phyloP scores from a whole-genome alignment of 2,329 filamentous ascomycete genomes.

The Fonsecaea pedrosoi region DNA sequence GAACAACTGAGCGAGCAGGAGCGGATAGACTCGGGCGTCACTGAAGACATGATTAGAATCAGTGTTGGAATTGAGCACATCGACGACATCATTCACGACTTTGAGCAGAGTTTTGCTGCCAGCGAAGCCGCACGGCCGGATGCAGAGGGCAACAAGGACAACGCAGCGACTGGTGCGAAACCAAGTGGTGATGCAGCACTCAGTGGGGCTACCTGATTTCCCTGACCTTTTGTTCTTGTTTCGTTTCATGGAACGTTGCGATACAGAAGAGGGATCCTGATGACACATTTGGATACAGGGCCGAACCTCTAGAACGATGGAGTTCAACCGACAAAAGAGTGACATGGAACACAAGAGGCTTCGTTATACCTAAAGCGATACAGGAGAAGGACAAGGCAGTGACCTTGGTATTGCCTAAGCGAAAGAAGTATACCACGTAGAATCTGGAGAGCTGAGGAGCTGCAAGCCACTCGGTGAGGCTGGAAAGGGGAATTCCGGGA shows the following conservation, averaged over 20 bases:
- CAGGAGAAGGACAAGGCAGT: not conserved
- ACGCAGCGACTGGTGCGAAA: conserved; percentile 29
- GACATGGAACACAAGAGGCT: not conserved
- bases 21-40: conserved; percentile 76
- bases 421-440: not conserved
- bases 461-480: not conserved
- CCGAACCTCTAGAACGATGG: conserved; percentile 29
- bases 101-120: conserved; percentile 80
- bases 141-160: conserved; percentile 33
- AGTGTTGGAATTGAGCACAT: conserved; percentile 92
- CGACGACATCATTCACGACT: conserved; percentile 90
- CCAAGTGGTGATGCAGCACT: conserved; percentile 35
- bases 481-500: not conserved
- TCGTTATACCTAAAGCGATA: not conserved
- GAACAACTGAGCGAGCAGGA: conserved; percentile 83
- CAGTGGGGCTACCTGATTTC: conserved; percentile 40
- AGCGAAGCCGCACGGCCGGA: conserved; percentile 41
- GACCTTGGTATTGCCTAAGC: not conserved
- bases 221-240: conserved; percentile 10
- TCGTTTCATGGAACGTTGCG: conserved; percentile 15
- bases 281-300: conserved; percentile 25
- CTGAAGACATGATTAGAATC: conserved; percentile 84
- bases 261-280: conserved; percentile 28
- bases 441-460: not conserved
- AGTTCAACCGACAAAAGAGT: not conserved